Evolutionary conservation across 2,329 filamentous ascomycete genomes (phyloP).

Genomic region (Diaporthe helianthi): DNA sequence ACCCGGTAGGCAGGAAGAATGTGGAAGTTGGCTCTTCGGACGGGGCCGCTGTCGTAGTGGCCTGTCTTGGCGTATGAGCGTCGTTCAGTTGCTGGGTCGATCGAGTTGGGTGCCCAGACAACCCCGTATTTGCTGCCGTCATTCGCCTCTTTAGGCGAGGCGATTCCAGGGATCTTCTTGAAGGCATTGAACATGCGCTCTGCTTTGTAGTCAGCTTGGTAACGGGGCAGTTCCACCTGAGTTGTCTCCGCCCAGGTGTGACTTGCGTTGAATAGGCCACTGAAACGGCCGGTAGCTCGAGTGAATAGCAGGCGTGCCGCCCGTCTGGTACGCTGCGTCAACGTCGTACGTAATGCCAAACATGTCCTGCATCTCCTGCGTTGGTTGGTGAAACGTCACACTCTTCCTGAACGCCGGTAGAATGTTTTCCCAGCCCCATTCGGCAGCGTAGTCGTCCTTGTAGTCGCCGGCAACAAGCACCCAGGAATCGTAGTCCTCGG

Average conservation of each 20-base stretch:
- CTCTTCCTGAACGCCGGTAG: constrained; percentile 20
- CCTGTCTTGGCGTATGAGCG: constrained; percentile 16
- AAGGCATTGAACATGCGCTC: constrained; percentile 20
- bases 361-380: neutral
- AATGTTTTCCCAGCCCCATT: constrained; percentile 10
- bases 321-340: constrained; percentile 22
- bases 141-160: constrained; percentile 21
- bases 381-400: constrained; percentile 17
- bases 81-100: constrained; percentile 5
- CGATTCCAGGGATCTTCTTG: constrained; percentile 9
- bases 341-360: constrained; percentile 25
- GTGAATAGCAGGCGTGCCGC: constrained; percentile 16
- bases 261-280: constrained; percentile 25
- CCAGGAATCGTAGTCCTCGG: constrained; percentile 22
- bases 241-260: neutral
- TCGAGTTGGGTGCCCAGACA: constrained; percentile 21
- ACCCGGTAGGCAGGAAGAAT: neutral
- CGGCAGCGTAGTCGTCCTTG: constrained; percentile 5
- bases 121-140: constrained; percentile 18
- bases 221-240: neutral
- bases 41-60: constrained; percentile 5
- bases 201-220: neutral
- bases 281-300: constrained; percentile 30
- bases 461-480: constrained; percentile 9
- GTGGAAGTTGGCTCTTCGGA: constrained; percentile 10